These are phyloP conservation scores for Apiospora pterosperma DNA, from an alignment of 2,329 filamentous ascomycete genomes.

Conservation along the genomic window DNA sequence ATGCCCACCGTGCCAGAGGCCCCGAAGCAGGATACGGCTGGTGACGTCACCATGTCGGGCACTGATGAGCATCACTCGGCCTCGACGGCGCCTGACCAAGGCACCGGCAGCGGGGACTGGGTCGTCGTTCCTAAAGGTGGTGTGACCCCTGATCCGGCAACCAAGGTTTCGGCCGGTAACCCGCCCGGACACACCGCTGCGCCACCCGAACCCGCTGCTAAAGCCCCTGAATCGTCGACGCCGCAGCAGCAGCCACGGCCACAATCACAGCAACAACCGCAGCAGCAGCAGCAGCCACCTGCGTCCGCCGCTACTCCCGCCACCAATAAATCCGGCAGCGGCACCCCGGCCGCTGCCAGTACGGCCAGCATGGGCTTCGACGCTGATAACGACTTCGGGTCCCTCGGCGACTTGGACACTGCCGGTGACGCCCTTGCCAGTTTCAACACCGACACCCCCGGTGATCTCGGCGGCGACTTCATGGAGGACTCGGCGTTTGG, in stretches of 20 bases:
- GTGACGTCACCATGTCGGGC: conserved; percentile 56
- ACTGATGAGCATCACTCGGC: conserved; percentile 36
- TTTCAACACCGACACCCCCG: conserved; percentile 52
- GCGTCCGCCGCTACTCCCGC: not conserved
- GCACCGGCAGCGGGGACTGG: conserved; percentile 63
- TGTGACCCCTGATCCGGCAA: conserved; percentile 36
- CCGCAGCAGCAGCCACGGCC: conserved; percentile 1
- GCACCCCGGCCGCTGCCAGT: conserved; percentile 35
- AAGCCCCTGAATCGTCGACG: conserved; percentile 17
- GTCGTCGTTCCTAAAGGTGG: conserved; percentile 68
- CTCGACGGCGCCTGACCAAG: conserved; percentile 45
- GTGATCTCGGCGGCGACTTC: conserved; percentile 51
- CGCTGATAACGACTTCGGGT: conserved; percentile 59
- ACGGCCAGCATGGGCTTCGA: conserved; percentile 34
- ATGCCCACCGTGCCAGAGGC: conserved; percentile 25
- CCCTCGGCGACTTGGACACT: conserved; percentile 64
- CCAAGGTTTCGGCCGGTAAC: conserved; percentile 3
- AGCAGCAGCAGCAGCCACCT: not conserved
- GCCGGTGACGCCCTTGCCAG: conserved; percentile 68
- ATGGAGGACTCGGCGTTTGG: conserved; percentile 79
- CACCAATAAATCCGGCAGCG: conserved; percentile 32
- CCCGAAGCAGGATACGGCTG: conserved; percentile 26
- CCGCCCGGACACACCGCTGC: conserved; percentile 9
- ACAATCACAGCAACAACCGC: conserved; percentile 28
- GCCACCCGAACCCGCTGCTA: conserved; percentile 16